Conservation (phyloP, 345 rosid species). For the Nasturtium officinale region DNA sequence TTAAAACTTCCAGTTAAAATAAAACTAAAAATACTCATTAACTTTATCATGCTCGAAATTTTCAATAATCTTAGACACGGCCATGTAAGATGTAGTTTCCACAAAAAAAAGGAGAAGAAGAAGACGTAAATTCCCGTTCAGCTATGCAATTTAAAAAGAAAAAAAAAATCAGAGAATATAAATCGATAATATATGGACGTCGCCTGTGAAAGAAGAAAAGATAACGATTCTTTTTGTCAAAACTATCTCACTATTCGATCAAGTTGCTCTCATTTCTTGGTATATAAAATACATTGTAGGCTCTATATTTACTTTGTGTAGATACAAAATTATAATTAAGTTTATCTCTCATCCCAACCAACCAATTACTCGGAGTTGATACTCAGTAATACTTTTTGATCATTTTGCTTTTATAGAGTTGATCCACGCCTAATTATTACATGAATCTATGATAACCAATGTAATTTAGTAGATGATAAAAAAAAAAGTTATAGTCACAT, state of each 20-base stretch:
- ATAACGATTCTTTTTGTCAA: slow-evolving; percentile 35
- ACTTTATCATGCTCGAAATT: neutral
- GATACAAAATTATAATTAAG: slow-evolving; percentile 16
- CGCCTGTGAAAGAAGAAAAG: slow-evolving; percentile 25
- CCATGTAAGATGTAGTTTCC: slow-evolving; percentile 23
- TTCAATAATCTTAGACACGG: neutral
- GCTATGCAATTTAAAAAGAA: neutral
- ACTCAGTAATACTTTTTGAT: slow-evolving; percentile 10
- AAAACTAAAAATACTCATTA: neutral
- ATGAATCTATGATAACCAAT: slow-evolving; percentile 21
- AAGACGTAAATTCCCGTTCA: slow-evolving; percentile 2
- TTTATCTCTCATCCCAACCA: slow-evolving; percentile 27
- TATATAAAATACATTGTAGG: slow-evolving; percentile 20
- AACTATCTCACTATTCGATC: slow-evolving; percentile 26
- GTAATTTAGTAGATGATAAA: slow-evolving; percentile 12
- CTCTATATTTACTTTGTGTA: slow-evolving; percentile 5
- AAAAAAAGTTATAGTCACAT: slow-evolving; percentile 10
- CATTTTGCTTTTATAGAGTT: slow-evolving; percentile 15
- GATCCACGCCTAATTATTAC: slow-evolving; percentile 31
- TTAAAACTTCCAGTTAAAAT: neutral
- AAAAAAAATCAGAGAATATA: slow-evolving; percentile 18
- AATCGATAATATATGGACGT: slow-evolving; percentile 32
- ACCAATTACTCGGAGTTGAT: slow-evolving; percentile 19
- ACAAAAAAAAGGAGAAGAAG: too few relatives aligned
- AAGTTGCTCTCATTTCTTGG: slow-evolving; percentile 27